phyloP scores from a whole-genome alignment of 345 rosid genomes.

The Gossypium rotundifolium region DNA sequence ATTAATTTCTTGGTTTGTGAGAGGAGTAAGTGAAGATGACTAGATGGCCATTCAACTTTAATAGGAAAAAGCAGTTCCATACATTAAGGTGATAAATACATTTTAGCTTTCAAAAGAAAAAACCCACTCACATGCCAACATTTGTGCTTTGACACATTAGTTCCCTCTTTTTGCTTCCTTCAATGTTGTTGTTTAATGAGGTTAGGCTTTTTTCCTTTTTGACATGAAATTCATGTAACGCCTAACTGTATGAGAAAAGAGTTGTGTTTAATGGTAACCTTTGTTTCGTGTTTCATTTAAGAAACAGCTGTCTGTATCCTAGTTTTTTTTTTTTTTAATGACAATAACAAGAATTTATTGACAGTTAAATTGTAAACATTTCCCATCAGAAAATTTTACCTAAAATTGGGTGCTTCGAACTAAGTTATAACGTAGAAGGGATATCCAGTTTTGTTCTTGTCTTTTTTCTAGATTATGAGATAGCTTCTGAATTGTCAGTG shows the following conservation, averaged over 20 bases:
- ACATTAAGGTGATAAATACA: not conserved
- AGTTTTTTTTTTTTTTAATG: not conserved
- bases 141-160: not conserved
- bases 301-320: not conserved
- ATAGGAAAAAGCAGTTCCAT: conserved; percentile 1
- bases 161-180: not conserved
- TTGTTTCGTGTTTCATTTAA: not conserved
- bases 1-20: conserved; percentile 6
- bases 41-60: conserved; percentile 28
- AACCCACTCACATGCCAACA: conserved; percentile 6
- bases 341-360: not conserved
- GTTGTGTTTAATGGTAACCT: not conserved
- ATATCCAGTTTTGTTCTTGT: not conserved
- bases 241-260: not conserved
- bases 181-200: not conserved
- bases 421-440: not conserved
- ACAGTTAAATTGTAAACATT: not conserved
- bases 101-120: conserved; percentile 1
- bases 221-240: not conserved
- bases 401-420: not conserved
- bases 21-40: conserved; percentile 36
- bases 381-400: not conserved
- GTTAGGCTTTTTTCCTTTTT: not conserved
- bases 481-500: not conserved
- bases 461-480: not conserved